Conservation (phyloP, 495 filamentous ascomycete genomes). For the Daldinia concentrica region DNA sequence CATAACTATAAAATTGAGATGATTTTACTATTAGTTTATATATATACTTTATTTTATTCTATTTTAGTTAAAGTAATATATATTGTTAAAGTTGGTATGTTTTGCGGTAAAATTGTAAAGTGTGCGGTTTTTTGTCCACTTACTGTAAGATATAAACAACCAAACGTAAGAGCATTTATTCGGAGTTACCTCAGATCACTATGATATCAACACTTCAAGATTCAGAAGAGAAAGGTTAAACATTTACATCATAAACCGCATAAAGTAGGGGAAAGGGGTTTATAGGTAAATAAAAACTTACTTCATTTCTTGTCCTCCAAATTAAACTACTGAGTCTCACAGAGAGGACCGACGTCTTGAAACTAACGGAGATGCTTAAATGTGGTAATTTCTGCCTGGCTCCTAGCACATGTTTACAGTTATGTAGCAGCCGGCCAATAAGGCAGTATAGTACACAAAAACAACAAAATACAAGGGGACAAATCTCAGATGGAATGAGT, state of each 20-base stretch:
- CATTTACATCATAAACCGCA: neutral
- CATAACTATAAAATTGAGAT: too few species aligned
- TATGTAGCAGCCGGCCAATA: neutral
- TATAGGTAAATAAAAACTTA: neutral
- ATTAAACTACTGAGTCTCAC: neutral
- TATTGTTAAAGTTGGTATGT: too few species aligned
- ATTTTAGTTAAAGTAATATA: too few species aligned
- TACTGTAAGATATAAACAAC: neutral
- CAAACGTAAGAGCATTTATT: neutral
- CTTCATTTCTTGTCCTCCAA: slow-evolving; percentile 8
- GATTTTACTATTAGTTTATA: too few species aligned
- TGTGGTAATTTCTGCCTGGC: neutral
- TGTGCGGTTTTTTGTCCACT: neutral
- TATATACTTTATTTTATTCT: too few species aligned
- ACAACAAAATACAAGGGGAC: neutral
- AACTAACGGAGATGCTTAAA: neutral
- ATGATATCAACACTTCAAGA: neutral
- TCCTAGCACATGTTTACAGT: neutral
- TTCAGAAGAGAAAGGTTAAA: neutral
- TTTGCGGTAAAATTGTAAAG: too few species aligned
- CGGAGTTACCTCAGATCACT: neutral
- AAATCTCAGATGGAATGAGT: neutral
- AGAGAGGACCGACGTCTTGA: neutral
- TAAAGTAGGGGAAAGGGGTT: neutral
- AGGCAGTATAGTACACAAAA: neutral